Percentiles rank a stretch among this genome's conserved stretches.
Conservation (phyloP, 2,329 filamentous ascomycete genomes). For the Aspergillus glaucus region DNA sequence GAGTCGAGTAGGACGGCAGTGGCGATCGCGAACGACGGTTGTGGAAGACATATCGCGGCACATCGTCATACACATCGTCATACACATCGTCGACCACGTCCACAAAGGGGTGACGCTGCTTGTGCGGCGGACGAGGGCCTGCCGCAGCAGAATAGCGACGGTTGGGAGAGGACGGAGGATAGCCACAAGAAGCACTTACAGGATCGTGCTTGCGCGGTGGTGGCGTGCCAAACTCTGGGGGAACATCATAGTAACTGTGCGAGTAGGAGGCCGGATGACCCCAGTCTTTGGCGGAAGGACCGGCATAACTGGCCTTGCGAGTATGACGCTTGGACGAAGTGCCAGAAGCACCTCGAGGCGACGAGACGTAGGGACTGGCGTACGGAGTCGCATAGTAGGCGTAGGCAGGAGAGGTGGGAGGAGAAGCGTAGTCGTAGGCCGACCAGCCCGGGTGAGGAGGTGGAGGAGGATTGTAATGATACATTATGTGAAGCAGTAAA, state of each 20-base stretch:
- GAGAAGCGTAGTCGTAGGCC: conserved; percentile 43
- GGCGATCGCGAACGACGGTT: conserved; percentile 32
- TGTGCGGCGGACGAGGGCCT: conserved; percentile 23
- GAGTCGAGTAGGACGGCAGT: conserved; percentile 16
- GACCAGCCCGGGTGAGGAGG: conserved; percentile 44
- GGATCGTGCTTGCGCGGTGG: conserved; percentile 53
- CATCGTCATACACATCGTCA: conserved; percentile 44
- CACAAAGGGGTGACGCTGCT: conserved; percentile 50
- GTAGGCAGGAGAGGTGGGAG: conserved; percentile 47
- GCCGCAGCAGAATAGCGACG: conserved; percentile 18
- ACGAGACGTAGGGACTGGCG: conserved; percentile 39
- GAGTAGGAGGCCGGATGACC: conserved; percentile 37
- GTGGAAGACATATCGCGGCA: conserved; percentile 41
- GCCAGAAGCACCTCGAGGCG: conserved; percentile 35
- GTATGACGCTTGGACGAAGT: conserved; percentile 46
- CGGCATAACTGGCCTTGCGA: conserved; percentile 52
- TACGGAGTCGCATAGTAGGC: conserved; percentile 51
- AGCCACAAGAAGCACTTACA: conserved; percentile 58
- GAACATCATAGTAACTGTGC: conserved; percentile 40
- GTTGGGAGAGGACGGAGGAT: conserved; percentile 43
- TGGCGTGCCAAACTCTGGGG: conserved; percentile 45
- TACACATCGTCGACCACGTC: conserved; percentile 53
- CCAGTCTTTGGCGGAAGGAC: conserved; percentile 25
- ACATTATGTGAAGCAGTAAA: conserved; percentile 36
- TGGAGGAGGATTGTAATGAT: conserved; percentile 42